Evolutionary conservation across 306 rosid species (phyloP).

Genomic region (Begonia loranthoides): DNA sequence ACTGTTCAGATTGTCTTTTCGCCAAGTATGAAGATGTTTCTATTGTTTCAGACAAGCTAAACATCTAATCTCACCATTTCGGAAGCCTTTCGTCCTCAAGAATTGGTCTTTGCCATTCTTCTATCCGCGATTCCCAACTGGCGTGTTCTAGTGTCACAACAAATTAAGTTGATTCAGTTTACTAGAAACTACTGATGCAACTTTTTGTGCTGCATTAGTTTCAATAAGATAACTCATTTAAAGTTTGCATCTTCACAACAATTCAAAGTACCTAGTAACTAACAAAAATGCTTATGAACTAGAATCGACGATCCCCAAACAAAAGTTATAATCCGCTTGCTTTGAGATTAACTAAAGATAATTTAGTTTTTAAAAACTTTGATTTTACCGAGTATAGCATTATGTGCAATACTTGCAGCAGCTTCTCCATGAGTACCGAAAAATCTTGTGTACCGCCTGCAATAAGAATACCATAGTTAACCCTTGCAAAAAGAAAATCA

Average conservation of each 20-base stretch:
- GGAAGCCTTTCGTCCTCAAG: slow-evolving; percentile 87
- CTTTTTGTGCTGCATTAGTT: too few relatives aligned
- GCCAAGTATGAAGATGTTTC: too few relatives aligned
- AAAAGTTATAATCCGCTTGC: too few relatives aligned
- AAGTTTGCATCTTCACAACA: too few relatives aligned
- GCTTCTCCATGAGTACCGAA: slow-evolving; percentile 63
- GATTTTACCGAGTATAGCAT: slow-evolving; percentile 88
- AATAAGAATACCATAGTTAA: neutral
- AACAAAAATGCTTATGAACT: too few relatives aligned
- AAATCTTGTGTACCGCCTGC: slow-evolving; percentile 91
- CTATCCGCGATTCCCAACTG: slow-evolving; percentile 79
- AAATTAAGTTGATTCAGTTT: neutral
- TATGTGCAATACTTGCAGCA: slow-evolving; percentile 74
- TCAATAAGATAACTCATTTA: too few relatives aligned
- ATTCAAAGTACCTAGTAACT: too few relatives aligned
- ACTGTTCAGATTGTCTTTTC: too few relatives aligned
- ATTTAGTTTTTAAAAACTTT: too few relatives aligned
- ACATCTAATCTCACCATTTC: slow-evolving; percentile 57
- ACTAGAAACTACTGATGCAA: too few relatives aligned
- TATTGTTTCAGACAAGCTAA: neutral
- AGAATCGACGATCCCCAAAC: too few relatives aligned
- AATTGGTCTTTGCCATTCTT: slow-evolving; percentile 89
- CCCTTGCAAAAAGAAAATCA: neutral
- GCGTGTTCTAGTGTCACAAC: slow-evolving; percentile 30
- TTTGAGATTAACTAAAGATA: too few relatives aligned